These are phyloP conservation scores for Protomyces gravidus DNA, from an alignment of 1,139 yeast species.

Conservation along the genomic window DNA sequence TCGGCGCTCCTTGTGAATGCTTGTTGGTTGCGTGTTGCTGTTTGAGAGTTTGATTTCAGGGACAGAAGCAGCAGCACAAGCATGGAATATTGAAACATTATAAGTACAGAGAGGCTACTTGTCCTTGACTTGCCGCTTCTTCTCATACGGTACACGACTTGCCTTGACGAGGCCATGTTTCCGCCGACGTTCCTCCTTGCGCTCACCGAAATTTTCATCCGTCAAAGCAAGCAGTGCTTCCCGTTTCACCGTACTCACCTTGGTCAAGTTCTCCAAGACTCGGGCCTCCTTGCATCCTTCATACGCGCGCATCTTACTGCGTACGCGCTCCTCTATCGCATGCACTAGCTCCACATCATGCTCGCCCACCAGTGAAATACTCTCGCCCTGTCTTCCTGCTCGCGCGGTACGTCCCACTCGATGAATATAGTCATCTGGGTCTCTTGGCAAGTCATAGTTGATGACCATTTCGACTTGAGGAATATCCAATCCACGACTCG, in stretches of 20 bases:
- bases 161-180: conserved; percentile 38
- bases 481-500: conserved; percentile 94
- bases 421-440: conserved; percentile 94
- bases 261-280: conserved; percentile 61
- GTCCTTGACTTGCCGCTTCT: no score
- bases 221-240: conserved; percentile 94
- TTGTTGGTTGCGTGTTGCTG: no score
- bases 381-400: conserved; percentile 79
- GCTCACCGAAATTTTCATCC: conserved; percentile 77
- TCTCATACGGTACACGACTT: neutral
- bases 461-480: conserved; percentile 86
- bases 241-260: conserved; percentile 76
- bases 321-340: conserved; percentile 80
- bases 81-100: no score
- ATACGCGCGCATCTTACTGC: conserved; percentile 68
- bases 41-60: no score
- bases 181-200: conserved; percentile 53
- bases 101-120: no score
- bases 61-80: no score
- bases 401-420: conserved; percentile 99
- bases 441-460: conserved; percentile 90
- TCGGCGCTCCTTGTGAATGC: no score
- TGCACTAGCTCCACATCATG: conserved; percentile 76
- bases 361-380: conserved; percentile 72
- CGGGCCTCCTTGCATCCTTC: conserved; percentile 67